Evolutionary conservation across 2,329 filamentous ascomycete species (phyloP), one percentile per base, ranked within the genome.

Genomic region (Ceratocystis diversiconidia): DNA sequence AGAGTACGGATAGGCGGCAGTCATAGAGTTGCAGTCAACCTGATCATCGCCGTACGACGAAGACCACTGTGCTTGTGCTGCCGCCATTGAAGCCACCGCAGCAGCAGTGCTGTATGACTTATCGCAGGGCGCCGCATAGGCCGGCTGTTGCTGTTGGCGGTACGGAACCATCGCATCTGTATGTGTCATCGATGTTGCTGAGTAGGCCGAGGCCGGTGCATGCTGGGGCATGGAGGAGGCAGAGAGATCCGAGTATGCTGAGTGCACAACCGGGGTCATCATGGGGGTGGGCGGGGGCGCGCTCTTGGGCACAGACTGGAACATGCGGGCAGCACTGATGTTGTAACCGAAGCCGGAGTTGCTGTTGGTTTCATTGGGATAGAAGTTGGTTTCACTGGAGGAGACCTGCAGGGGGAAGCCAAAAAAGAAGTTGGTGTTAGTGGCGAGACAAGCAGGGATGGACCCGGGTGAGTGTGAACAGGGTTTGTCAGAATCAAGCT

Each of bases 1-100:
- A 22, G 61, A 69, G 6, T 77, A 73, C 8, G 72, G 71, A 63
- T 76, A 76, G 1, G 73, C 64, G 61, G 74, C 65, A 59, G 74
- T 75, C 43, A 70, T 72, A 12, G 77, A 65, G 19, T 70, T 68
- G 67, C 77, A 76, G 65, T 77, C 75, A n/a, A 73, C 73, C 22
- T 70, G 69, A 19, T 77, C 76, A 0, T 76, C 75, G 0, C 71
- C 67, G 66, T 78, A 77, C 0, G 71, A 65, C 10, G 72, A 68
- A 7, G 72, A 63, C 74, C 76, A 78, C 3, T 64, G 61, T 6
- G 61, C 22, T 41, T 41, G 36, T 15, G 36, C 36, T 41, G 36
- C 36, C 6, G 25, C 19, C 10, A 44, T 48, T 17, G 41, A 25
- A 44, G 61, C 36, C 41, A 46, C 19, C 1, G 61, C 6, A 5